Conservation (phyloP, 352 stramenopile genomes). For the Globisporangium nodosum region DNA sequence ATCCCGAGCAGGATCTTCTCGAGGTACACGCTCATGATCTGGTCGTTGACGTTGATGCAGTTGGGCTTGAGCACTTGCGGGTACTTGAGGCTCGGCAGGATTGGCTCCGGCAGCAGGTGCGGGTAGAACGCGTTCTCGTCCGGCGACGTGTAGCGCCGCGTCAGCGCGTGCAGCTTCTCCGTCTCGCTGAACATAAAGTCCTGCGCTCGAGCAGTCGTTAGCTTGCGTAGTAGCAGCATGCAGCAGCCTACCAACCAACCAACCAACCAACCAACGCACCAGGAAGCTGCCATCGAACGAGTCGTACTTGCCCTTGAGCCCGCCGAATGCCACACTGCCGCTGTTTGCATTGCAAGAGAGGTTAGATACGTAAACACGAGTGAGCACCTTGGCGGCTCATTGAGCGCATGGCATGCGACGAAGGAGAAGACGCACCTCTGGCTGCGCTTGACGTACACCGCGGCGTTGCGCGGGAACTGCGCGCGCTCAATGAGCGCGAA, state of each 20-base stretch:
- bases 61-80: conserved; percentile 92
- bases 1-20: conserved; percentile 93
- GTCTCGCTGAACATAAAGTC: conserved; percentile 98
- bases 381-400: not conserved
- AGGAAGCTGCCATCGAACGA: conserved; percentile 80
- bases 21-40: conserved; percentile 96
- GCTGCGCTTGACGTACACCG: conserved; percentile 92
- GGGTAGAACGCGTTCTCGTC: conserved; percentile 99
- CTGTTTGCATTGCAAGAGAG: conserved; percentile 13
- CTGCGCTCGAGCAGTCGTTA: conserved; percentile 71
- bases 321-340: conserved; percentile 64
- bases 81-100: conserved; percentile 91
- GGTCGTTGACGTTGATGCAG: conserved; percentile 97
- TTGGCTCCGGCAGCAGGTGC: conserved; percentile 85
- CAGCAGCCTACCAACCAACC: not conserved
- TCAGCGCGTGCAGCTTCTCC: conserved; percentile 91
- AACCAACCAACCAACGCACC: conserved; percentile 12
- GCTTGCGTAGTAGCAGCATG: not conserved
- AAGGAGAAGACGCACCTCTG: conserved; percentile 36
- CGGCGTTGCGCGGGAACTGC: conserved; percentile 93
- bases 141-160: conserved; percentile 96
- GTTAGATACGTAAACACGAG: not conserved
- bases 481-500: conserved; percentile 99
- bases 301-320: conserved; percentile 83
- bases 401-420: not conserved